A percentile compares a stretch with the other conserved stretches of the same genome.
These are phyloP conservation scores for Puccinellia tenuiflora DNA, from an alignment of 176 grass and related monocot genomes.

Conservation along the genomic window DNA sequence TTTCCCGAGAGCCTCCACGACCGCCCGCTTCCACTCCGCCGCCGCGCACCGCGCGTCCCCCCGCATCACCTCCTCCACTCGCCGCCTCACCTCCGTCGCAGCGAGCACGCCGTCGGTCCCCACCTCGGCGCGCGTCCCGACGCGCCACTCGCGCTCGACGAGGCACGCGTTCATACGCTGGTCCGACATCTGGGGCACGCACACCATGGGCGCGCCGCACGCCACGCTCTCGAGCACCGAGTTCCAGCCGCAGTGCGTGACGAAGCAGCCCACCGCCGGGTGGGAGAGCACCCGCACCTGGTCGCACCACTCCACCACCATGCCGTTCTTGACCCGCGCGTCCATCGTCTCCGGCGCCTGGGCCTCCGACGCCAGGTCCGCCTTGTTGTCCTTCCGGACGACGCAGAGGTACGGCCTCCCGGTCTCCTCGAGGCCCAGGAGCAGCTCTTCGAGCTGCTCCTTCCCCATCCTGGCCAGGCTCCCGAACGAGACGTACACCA, in stretches of 20 bases:
- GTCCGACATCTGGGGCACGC: conserved; percentile 60
- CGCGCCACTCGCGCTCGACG: conserved; percentile 44
- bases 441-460: conserved; percentile 30
- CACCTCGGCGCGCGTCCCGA: conserved; percentile 26
- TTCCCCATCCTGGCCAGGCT: conserved; percentile 6
- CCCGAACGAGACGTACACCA: conserved; percentile 51
- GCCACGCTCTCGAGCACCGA: conserved; percentile 51
- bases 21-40: conserved; percentile 24
- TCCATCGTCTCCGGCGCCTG: not conserved
- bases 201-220: conserved; percentile 46
- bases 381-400: conserved; percentile 41
- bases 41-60: conserved; percentile 17
- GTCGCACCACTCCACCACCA: conserved; percentile 80
- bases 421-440: conserved; percentile 15
- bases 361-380: not conserved
- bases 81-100: conserved; percentile 23
- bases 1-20: conserved; percentile 8
- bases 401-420: conserved; percentile 35
- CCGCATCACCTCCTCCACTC: conserved; percentile 40
- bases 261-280: conserved; percentile 62
- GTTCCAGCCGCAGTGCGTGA: conserved; percentile 86
- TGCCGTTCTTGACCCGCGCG: conserved; percentile 12
- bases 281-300: conserved; percentile 62
- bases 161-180: conserved; percentile 62
- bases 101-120: conserved; percentile 3